Evolutionary conservation across 1,284 basidiomycete genomes (phyloP).

Genomic region (Cutaneotrichosporon sp.): DNA sequence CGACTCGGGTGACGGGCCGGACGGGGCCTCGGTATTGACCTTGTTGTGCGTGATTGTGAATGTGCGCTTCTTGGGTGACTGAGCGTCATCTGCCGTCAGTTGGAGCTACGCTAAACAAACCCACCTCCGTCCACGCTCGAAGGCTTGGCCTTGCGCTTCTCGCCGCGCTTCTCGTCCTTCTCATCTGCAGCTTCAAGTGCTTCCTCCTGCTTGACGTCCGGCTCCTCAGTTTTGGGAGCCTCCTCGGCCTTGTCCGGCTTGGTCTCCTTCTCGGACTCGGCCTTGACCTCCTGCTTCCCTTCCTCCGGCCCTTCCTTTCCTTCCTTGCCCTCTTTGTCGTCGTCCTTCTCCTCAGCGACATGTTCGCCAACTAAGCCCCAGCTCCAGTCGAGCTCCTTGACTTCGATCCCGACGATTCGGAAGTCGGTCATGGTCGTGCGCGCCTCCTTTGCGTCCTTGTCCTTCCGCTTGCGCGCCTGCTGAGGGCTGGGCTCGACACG

Average conservation of each 20-base stretch:
- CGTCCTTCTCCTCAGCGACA: slow-evolving; percentile 19
- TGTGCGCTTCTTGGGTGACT: slow-evolving; percentile 38
- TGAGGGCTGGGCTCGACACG: slow-evolving; percentile 9
- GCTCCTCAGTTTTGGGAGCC: too few species aligned
- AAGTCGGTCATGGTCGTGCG: slow-evolving; percentile 86
- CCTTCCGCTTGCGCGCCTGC: slow-evolving; percentile 21
- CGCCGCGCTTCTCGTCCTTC: slow-evolving; percentile 34
- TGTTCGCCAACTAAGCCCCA: slow-evolving; percentile 46
- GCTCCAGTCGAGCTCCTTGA: slow-evolving; percentile 52
- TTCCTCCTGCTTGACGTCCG: too few species aligned
- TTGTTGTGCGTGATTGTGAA: slow-evolving; percentile 43
- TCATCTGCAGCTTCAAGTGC: too few species aligned
- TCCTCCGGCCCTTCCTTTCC: slow-evolving; percentile 22
- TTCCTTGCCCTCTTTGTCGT: slow-evolving; percentile 6
- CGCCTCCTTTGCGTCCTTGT: slow-evolving; percentile 54
- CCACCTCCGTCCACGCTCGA: slow-evolving; percentile 41
- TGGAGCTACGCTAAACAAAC: slow-evolving; percentile 3
- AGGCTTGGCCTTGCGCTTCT: slow-evolving; percentile 47
- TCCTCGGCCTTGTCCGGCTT: slow-evolving; percentile 17
- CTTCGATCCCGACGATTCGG: slow-evolving; percentile 83
- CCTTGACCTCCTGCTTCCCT: slow-evolving; percentile 5
- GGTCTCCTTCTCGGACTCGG: neutral
- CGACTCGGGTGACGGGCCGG: slow-evolving; percentile 25
- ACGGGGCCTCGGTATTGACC: slow-evolving; percentile 22
- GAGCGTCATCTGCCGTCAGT: slow-evolving; percentile 15